These are phyloP conservation scores for Senna siamea DNA, from an alignment of 306 rosid genomes.

Conservation along the genomic window DNA sequence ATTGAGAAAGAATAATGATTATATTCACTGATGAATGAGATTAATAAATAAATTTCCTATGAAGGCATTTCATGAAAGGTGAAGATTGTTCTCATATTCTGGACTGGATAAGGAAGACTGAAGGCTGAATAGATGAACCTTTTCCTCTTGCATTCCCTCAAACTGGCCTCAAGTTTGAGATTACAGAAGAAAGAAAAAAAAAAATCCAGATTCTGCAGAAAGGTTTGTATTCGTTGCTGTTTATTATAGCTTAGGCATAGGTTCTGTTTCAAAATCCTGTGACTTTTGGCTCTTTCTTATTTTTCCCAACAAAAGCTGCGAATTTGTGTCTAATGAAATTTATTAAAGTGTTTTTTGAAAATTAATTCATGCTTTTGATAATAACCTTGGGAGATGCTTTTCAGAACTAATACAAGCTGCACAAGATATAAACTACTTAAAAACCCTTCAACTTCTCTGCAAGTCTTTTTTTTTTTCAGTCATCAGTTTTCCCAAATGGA, in stretches of 20 bases:
- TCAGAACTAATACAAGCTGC: background rate
- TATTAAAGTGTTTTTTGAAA: background rate
- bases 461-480: background rate
- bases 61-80: conserved; percentile 71
- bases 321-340: background rate
- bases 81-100: conserved; percentile 78
- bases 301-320: background rate
- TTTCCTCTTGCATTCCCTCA: conserved; percentile 36
- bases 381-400: background rate
- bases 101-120: conserved; percentile 76
- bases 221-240: conserved; percentile 32
- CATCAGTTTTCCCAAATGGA: background rate
- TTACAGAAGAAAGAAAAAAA: conserved; percentile 14
- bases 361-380: background rate
- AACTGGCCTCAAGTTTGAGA: conserved; percentile 13
- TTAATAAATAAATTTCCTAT: conserved; percentile 30
- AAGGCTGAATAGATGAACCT: conserved; percentile 24
- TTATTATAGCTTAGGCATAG: background rate
- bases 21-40: conserved; percentile 18
- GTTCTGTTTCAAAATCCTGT: background rate
- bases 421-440: background rate
- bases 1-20: background rate
- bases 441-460: background rate
- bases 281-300: background rate
- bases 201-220: conserved; percentile 20